phyloP scores from a whole-genome alignment of 2,329 filamentous ascomycete genomes.

The Clarireedia monteithiana region DNA sequence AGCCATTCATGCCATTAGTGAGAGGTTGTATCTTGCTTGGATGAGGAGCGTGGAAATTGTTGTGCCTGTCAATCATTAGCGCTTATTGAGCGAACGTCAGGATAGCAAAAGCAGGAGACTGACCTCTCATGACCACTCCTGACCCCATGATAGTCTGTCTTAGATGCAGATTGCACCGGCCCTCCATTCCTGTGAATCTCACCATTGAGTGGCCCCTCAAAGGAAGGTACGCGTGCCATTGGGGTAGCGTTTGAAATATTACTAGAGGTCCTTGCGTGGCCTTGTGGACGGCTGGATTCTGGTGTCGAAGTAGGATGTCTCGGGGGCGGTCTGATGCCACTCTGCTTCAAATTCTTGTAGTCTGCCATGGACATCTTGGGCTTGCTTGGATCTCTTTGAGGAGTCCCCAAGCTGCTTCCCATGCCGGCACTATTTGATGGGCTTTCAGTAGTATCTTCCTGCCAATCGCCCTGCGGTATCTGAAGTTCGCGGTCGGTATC shows the following conservation, averaged over 20 bases:
- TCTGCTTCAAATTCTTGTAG: constrained; percentile 27
- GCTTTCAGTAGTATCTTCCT: constrained; percentile 19
- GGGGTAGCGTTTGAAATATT: constrained; percentile 15
- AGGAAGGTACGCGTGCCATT: constrained; percentile 19
- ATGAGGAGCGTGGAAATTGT: constrained; percentile 12
- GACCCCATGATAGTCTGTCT: constrained; percentile 2
- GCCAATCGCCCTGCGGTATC: constrained; percentile 22
- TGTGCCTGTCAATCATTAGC: background rate
- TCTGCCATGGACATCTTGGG: constrained; percentile 28
- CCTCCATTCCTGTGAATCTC: constrained; percentile 19
- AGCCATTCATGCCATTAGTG: constrained; percentile 18
- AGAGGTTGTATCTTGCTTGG: constrained; percentile 47
- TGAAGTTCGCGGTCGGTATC: constrained; percentile 22
- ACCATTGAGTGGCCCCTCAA: constrained; percentile 13
- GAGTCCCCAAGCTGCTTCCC: constrained; percentile 25
- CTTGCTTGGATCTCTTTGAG: constrained; percentile 22
- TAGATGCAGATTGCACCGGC: constrained; percentile 1
- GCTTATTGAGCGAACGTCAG: no score
- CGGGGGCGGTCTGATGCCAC: constrained; percentile 21
- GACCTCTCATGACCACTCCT: constrained; percentile 10
- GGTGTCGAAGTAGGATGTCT: constrained; percentile 9
- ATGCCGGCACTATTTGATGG: constrained; percentile 19
- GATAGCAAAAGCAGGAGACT: background rate
- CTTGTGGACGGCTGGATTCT: constrained; percentile 11
- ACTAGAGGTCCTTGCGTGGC: constrained; percentile 17